Base-by-base conservation (phyloP, 192 early-diverging fungal genomes). In the Coemansia sp. region DNA sequence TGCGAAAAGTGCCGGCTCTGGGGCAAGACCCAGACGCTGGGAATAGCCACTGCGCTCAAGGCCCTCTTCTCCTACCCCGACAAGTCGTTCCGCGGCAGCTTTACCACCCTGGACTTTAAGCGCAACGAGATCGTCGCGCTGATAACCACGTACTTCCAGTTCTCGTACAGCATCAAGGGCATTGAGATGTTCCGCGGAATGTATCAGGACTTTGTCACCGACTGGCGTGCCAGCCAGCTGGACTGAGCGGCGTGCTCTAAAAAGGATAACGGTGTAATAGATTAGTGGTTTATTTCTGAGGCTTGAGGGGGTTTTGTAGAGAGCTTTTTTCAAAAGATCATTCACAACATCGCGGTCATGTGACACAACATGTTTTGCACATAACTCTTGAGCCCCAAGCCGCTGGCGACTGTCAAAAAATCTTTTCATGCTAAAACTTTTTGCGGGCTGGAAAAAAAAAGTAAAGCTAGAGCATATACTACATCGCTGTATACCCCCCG, bases 1-100 rank as follows among this genome's bases (percentile, higher is more conserved):
- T 99, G 98, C 74, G 95, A 99, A 81, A 99, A 99, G 81, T 99
- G 98, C 69, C 77, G 94, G 46, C 81, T 99, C 40, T 99, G 98
- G 98, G 98, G 98, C 25, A 99, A 99, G 73, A 70, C 97, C 8
- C 98, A 99, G 85, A 90, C 88, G 1, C 89, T 91, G 67, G 97
- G 98, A 7, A 79, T 99, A n/a, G 98, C 91, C 60, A 95, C 97
- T 0, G 98, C 97, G 4, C 85, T 99, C 45, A 99, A 99, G 79
- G 83, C 96, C 16, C 84, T 99, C 53, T 98, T 99, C 77, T 93
- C 94, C 6, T 94, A 92, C 74, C 91, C 88, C 19, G 93, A 97
- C 51, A 85, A 86, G 59, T 83, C 74, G 2, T 81, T 86, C 76
- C 67, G 65, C 19, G 69, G 73, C 41, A 69, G 67, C 40, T 75